Evolutionary conservation across 2,329 filamentous ascomycete species (phyloP), one percentile per base, ranked within the genome.

Genomic region (Metarhizium guizhouense): DNA sequence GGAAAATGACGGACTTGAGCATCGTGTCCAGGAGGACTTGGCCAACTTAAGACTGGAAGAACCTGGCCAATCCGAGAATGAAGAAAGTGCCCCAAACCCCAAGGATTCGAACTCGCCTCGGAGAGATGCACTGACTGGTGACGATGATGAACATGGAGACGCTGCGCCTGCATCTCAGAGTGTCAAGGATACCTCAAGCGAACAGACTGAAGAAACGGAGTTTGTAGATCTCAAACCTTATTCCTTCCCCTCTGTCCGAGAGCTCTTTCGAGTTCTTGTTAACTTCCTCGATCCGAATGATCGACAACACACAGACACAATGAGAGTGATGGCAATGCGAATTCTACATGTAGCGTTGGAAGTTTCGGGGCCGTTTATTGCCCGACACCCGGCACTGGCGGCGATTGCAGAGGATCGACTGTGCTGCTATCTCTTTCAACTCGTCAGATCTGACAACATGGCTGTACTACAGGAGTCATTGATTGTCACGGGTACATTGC

Each of bases 331-430:
- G 92, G 94, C 94, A 18, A 75, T 99, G 61, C 85, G 94, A 47
- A 97, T 99, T 60, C 94, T 99, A 55, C 94, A 99, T 69, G 94
- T 99, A 48, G 94, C 94, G 2, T 81, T 99, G 25, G 94, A 99
- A 72, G 93, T 99, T 56, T 91, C 94, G 2, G 94, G 94, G 0
- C 93, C 94, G 4, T 95, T 92, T 7, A 96, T 99, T 67, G 90
- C 92, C 51, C 88, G 88, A 60, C 94, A 99, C 68, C 92, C 93
- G 6, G 90, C 88, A 56, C 76, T 99, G 53, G 92, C 93, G 11
- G 84, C 82, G 4, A 81, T 99, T 55, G 94, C 94, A 0, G 91
- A 96, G 69, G 93, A 99, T 69, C 90, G 91, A 29, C 77, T 99
- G 29, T 99, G 95, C 68, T 88, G 90, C 59, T 90, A 96, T 70